phyloP scores from a whole-genome alignment of 2,329 filamentous ascomycete species.

The Talaromyces sp. region DNA sequence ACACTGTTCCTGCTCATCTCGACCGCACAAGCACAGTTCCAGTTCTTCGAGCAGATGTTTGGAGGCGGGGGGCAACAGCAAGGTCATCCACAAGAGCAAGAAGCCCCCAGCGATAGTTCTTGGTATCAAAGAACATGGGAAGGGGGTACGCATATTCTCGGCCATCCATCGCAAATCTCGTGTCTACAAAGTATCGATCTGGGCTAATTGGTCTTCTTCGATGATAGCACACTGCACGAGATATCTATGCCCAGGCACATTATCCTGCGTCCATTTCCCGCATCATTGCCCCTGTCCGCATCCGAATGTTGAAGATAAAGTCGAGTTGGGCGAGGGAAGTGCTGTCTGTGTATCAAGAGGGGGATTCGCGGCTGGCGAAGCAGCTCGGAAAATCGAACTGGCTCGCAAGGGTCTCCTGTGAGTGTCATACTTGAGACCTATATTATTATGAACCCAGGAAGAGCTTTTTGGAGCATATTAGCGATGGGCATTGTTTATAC shows the following conservation, averaged over 20 bases:
- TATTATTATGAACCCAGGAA: background rate
- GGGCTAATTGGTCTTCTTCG: background rate
- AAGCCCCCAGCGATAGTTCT: slow-evolving; percentile 75
- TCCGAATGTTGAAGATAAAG: slow-evolving; percentile 69
- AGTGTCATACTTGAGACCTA: slow-evolving; percentile 18
- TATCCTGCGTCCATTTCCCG: slow-evolving; percentile 92
- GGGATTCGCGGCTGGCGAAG: slow-evolving; percentile 44
- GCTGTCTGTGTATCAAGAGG: slow-evolving; percentile 46
- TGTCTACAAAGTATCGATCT: background rate
- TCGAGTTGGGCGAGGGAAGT: slow-evolving; percentile 53
- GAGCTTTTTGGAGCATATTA: background rate
- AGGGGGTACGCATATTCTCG: slow-evolving; percentile 48
- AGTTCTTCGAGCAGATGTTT: slow-evolving; percentile 99
- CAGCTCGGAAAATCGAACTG: slow-evolving; percentile 45
- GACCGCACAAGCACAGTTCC: slow-evolving; percentile 70
- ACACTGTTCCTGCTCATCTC: slow-evolving; percentile 56
- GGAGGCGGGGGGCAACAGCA: slow-evolving; percentile 55
- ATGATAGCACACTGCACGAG: slow-evolving; percentile 73
- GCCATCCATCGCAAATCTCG: too few species aligned
- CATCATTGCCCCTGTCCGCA: slow-evolving; percentile 95
- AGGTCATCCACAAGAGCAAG: slow-evolving; percentile 55
- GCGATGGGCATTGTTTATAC: background rate
- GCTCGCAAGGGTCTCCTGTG: slow-evolving; percentile 46
- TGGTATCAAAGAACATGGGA: slow-evolving; percentile 72
- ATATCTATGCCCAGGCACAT: slow-evolving; percentile 89